These are phyloP conservation scores for Avena eriantha DNA, from an alignment of 176 grass and related monocot species.

Conservation along the genomic window DNA sequence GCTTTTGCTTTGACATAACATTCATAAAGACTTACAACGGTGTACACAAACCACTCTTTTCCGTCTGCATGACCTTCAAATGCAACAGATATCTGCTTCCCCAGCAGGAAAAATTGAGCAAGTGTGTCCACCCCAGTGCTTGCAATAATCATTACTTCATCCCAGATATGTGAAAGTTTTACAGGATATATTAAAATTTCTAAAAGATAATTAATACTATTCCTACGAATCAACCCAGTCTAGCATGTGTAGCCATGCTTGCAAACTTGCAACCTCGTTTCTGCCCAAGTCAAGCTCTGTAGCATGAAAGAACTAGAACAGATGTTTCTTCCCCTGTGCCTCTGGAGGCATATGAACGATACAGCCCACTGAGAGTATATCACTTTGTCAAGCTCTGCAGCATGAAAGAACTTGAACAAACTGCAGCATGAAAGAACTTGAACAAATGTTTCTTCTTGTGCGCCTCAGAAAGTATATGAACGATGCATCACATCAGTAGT, in stretches of 20 bases:
- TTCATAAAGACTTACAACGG: not conserved
- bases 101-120: not conserved
- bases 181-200: not conserved
- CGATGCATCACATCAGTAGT: not conserved
- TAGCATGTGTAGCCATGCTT: slow-evolving; percentile 3
- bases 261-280: not conserved
- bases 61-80: not conserved
- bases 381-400: not conserved
- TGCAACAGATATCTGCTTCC: not conserved
- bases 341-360: not conserved
- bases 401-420: not conserved
- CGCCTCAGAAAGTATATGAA: no score
- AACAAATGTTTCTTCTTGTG: not conserved
- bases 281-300: not conserved
- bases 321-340: not conserved
- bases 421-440: not conserved
- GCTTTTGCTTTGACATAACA: not conserved
- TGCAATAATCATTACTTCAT: not conserved
- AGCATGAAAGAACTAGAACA: not conserved
- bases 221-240: not conserved
- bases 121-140: not conserved
- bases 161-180: not conserved
- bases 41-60: not conserved
- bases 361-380: not conserved
- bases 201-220: not conserved